Evolutionary conservation across 768 basidiomycete species (phyloP).

Genomic region (Grammothele lineata): DNA sequence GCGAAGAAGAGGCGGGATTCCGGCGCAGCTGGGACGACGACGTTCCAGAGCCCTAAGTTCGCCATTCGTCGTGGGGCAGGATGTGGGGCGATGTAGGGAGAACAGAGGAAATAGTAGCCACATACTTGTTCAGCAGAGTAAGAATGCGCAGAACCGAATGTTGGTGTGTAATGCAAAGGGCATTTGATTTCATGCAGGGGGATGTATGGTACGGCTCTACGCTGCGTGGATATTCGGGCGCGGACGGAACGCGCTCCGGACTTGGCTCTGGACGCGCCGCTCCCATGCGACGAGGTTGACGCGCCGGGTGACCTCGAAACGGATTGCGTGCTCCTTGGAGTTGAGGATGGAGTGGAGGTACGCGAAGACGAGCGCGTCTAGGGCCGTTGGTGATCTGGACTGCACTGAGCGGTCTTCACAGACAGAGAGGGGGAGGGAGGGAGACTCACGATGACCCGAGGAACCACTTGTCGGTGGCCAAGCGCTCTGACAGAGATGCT

Average conservation of each 20-base stretch:
- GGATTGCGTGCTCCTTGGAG: slow-evolving; percentile 34
- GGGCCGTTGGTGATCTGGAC: slow-evolving; percentile 64
- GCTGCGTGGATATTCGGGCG: too few species aligned
- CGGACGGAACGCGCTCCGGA: slow-evolving; percentile 47
- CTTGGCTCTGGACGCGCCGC: slow-evolving; percentile 54
- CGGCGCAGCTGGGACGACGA: too few species aligned
- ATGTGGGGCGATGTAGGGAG: too few species aligned
- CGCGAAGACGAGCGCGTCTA: slow-evolving; percentile 81
- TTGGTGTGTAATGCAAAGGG: too few species aligned
- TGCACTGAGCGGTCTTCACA: not conserved
- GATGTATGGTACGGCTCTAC: too few species aligned
- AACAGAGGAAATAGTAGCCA: too few species aligned
- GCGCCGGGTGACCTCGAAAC: slow-evolving; percentile 63
- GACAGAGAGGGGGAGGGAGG: not conserved
- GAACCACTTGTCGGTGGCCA: slow-evolving; percentile 79
- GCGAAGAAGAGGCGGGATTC: too few species aligned
- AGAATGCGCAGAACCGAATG: too few species aligned
- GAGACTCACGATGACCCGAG: slow-evolving; percentile 61
- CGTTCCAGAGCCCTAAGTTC: too few species aligned
- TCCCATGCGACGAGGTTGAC: slow-evolving; percentile 84
- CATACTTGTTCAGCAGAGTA: too few species aligned
- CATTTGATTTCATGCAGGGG: too few species aligned
- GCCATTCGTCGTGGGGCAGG: too few species aligned
- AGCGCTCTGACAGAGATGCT: slow-evolving; percentile 64
- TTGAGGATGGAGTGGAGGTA: slow-evolving; percentile 69